phyloP scores from a whole-genome alignment of 1,284 basidiomycete species.

The Irpex sp. region DNA sequence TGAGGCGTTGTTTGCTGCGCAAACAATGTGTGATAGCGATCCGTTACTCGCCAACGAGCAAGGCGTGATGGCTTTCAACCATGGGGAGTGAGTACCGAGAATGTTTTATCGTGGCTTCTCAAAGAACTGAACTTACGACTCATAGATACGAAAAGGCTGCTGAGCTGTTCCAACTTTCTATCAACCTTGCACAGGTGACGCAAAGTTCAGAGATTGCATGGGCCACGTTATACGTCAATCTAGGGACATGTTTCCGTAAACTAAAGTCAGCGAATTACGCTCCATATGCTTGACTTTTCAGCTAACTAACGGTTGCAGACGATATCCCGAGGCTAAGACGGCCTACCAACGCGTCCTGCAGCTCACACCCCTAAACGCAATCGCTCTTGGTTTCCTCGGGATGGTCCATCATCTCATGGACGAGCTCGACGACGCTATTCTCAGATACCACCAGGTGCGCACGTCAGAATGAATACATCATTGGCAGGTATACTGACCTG shows the following conservation, averaged over 20 bases:
- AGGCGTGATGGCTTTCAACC: slow-evolving; percentile 90
- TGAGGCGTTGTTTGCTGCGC: slow-evolving; percentile 83
- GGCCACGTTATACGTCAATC: slow-evolving; percentile 86
- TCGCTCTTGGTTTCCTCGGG: slow-evolving; percentile 81
- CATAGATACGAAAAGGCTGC: slow-evolving; percentile 68
- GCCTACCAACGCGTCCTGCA: slow-evolving; percentile 77
- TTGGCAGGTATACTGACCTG: background rate
- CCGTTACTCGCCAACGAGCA: slow-evolving; percentile 90
- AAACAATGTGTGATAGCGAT: slow-evolving; percentile 80
- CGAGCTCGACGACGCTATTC: slow-evolving; percentile 74
- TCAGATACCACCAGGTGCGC: slow-evolving; percentile 84
- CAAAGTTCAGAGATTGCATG: slow-evolving; percentile 84
- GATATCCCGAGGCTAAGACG: slow-evolving; percentile 63
- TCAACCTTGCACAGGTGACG: slow-evolving; percentile 74
- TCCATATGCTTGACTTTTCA: background rate
- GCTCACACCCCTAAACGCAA: slow-evolving; percentile 75
- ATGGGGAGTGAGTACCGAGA: slow-evolving; percentile 61
- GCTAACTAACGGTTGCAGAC: slow-evolving; percentile 36
- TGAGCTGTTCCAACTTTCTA: slow-evolving; percentile 66
- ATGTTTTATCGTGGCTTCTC: background rate
- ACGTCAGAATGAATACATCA: background rate
- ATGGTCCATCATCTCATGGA: slow-evolving; percentile 77
- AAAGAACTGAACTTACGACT: background rate
- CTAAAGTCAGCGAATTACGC: slow-evolving; percentile 50
- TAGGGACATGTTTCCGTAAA: slow-evolving; percentile 84